A percentile compares a stretch with the other conserved stretches of the same genome.
phyloP scores from a whole-genome alignment of 2,329 filamentous ascomycete species.

The Fusarium lyarnte region DNA sequence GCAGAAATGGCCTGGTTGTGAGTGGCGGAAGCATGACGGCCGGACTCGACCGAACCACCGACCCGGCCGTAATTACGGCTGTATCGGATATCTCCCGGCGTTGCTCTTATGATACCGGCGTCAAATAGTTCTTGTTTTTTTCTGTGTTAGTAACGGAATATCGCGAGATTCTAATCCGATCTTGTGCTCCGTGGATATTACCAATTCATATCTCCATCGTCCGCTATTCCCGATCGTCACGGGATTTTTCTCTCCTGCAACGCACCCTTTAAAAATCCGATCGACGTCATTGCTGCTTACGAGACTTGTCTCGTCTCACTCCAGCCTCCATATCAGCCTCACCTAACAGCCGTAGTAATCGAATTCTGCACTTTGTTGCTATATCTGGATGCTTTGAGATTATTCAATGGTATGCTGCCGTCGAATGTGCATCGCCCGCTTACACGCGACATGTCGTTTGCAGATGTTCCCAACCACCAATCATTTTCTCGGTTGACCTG shows the following conservation, averaged over 20 bases:
- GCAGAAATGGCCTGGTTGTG: not conserved
- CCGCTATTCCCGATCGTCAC: slow-evolving; percentile 20
- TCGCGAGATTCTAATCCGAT: slow-evolving; percentile 15
- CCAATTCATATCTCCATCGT: slow-evolving; percentile 4
- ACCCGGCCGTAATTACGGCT: slow-evolving; percentile 42
- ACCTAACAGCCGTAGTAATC: not conserved
- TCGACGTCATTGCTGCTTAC: slow-evolving; percentile 32
- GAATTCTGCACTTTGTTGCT: slow-evolving; percentile 9
- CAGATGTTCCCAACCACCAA: not conserved
- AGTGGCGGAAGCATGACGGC: slow-evolving; percentile 20
- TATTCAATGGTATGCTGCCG: not conserved
- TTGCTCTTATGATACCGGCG: not conserved
- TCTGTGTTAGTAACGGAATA: not conserved
- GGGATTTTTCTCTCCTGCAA: slow-evolving; percentile 5
- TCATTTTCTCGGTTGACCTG: not conserved
- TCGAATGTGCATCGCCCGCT: slow-evolving; percentile 9
- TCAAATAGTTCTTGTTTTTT: slow-evolving; percentile 3
- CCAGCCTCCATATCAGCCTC: slow-evolving; percentile 26
- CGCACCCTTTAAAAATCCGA: not conserved
- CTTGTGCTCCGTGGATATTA: slow-evolving; percentile 12
- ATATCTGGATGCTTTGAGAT: slow-evolving; percentile 6
- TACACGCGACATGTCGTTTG: slow-evolving; percentile 25
- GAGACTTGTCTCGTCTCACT: slow-evolving; percentile 29
- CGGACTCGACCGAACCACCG: slow-evolving; percentile 29
- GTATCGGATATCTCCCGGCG: slow-evolving; percentile 30